Evolutionary conservation across 176 grass and related monocot species (phyloP), one percentile per base, ranked within the genome.

Genomic region (Hyparrhenia diplandra): DNA sequence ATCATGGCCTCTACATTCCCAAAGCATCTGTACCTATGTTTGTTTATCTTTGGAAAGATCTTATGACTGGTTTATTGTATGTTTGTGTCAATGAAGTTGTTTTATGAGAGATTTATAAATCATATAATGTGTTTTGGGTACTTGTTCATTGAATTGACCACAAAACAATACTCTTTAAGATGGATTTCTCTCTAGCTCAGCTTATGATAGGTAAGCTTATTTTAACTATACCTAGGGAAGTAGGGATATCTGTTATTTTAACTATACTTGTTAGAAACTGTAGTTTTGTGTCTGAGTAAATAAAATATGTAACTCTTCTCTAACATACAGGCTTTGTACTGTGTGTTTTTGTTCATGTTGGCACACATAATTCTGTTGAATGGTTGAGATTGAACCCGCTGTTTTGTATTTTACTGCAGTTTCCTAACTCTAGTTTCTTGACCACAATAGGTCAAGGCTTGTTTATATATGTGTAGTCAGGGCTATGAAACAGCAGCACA

Each of bases 361-460:
- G 28, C 46, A 47, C 17, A 0, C 13, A 21, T 14, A 64, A 42
- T 52, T 52, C 5, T 28, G 61, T 52, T 67, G 8, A 73, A 68
- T 46, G 61, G 72, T 21, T 51, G 8, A 69, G 30, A 36, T 2
- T 51, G 13, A 51, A 79, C 37, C 7, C 18, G 30, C 9, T 75
- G 24, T 45, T 54, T 12, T 21, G 54, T 35, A 55, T 32, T 65
- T 54, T 21, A 17, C 29, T 85, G 64, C 55, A 6, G 14, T 72
- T 81, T 81, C 13, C 16, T 46, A 40, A 17, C 37, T 85, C 72
- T 58, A 6, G 14, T 72, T 82, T 81, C 12, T 81, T 41, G 32
- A 10, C 30, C 31, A 52, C 49, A 69, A 25, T 52, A 69, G 25
- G 21, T 68, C 21, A 8, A 16, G 25, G 17, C 2, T 1, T 81